Evolutionary conservation across 192 early-diverging fungal genomes (phyloP), one percentile per base, ranked within the genome.

Genomic region (Coemansia sp.): DNA sequence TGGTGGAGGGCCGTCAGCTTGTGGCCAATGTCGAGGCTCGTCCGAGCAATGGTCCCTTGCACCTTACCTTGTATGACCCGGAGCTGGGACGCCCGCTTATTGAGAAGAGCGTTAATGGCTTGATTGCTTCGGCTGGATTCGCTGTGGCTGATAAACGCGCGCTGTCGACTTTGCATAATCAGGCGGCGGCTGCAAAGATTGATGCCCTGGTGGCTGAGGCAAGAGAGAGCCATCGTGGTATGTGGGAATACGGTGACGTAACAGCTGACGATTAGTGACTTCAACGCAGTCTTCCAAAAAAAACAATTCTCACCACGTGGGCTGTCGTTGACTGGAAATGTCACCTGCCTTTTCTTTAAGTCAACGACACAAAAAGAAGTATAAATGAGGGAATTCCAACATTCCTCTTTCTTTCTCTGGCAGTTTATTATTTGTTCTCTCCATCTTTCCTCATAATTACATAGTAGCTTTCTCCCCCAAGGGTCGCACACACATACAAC

Each of bases 1-100:
- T 93, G 24, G 87, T 89, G 15, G 84, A 78, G 63, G 84, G 76
- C 55, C 88, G 86, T 31, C 87, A 88, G 72, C 79, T 93, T 27
- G 92, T 93, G 1, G 92, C 90, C 44, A 90, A 91, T 60, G 82
- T 93, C 40, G 93, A 94, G 77, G 87, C 88, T 33, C 85, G 89
- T 13, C 68, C 73, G 29, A 75, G 87, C 18, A 82, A 75, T 63
- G 80, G 78, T 13, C 55, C 89, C 7, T 66, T 91, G 62, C 86
- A 89, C 43, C 67, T 93, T 27, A 93, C 90, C 11, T 67, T 93
- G 16, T 93, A 89, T 62, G 89, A 93, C 63, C 90, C 90, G 3
- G 55, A 59, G 5, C 67, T 87, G 16, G 90, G 90, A 9, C 77
- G 85, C 33, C 87, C 87, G 8, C 63, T 83, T 8, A 72, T 89